phyloP scores from a whole-genome alignment of 768 basidiomycete species.

The Tephrocybe sp. region DNA sequence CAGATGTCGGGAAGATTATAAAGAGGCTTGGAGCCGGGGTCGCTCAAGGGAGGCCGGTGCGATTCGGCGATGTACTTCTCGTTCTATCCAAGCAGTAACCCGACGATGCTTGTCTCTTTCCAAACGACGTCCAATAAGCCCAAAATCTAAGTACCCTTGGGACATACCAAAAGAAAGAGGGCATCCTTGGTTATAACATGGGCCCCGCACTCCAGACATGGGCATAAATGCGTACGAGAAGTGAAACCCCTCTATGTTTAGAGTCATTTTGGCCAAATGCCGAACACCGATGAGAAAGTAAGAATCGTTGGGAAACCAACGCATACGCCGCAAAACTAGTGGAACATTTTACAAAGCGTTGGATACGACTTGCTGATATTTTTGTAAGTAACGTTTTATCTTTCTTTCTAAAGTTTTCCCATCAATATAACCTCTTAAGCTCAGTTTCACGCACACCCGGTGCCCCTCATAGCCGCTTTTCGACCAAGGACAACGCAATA shows the following conservation, averaged over 20 bases:
- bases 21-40: constrained; percentile 38
- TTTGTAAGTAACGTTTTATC: background rate
- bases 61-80: constrained; percentile 46
- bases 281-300: constrained; percentile 3
- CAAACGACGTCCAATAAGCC: no score
- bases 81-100: constrained; percentile 19
- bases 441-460: constrained; percentile 4
- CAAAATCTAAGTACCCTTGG: no score
- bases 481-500: background rate
- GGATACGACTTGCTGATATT: constrained; percentile 19
- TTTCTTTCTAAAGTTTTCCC: constrained; percentile 3
- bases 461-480: constrained; percentile 1
- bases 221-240: no score
- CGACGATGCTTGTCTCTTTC: background rate
- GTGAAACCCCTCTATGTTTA: no score
- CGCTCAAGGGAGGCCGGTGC: constrained; percentile 43
- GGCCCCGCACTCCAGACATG: no score
- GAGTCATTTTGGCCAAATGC: background rate
- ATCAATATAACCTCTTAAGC: constrained; percentile 3
- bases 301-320: no score
- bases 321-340: no score
- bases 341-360: no score
- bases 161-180: no score
- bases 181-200: no score
- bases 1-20: constrained; percentile 43